phyloP scores from a whole-genome alignment of 495 filamentous ascomycete species.

The Lepraria neglecta region DNA sequence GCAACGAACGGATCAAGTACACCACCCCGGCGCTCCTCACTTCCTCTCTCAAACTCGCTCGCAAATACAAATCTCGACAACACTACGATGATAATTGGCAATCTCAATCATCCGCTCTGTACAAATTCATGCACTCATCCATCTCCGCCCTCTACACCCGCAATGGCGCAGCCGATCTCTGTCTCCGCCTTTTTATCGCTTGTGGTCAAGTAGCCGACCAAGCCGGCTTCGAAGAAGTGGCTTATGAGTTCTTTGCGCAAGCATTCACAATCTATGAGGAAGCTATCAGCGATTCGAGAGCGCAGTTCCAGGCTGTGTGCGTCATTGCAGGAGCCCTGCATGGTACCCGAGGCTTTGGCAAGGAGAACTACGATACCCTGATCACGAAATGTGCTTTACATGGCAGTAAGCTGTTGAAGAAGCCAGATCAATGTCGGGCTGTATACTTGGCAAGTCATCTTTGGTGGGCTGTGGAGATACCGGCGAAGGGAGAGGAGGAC shows the following conservation, averaged over 20 bases:
- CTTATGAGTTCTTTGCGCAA: slow-evolving; percentile 97
- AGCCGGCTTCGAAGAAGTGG: slow-evolving; percentile 86
- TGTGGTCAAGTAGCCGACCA: slow-evolving; percentile 92
- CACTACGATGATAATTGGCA: slow-evolving; percentile 95
- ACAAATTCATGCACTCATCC: slow-evolving; percentile 87
- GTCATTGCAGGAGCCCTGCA: slow-evolving; percentile 87
- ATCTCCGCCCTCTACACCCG: slow-evolving; percentile 85
- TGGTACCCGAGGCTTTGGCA: slow-evolving; percentile 76
- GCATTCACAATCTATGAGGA: slow-evolving; percentile 98
- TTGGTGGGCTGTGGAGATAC: slow-evolving; percentile 94
- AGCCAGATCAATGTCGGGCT: slow-evolving; percentile 94
- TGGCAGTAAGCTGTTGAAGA: slow-evolving; percentile 94
- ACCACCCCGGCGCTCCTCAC: slow-evolving; percentile 91
- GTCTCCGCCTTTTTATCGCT: slow-evolving; percentile 79
- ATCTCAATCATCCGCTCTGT: slow-evolving; percentile 77
- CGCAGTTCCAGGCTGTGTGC: slow-evolving; percentile 96
- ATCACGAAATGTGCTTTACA: slow-evolving; percentile 97
- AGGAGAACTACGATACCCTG: slow-evolving; percentile 96
- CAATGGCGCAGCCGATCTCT: slow-evolving; percentile 75
- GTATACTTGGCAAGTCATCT: slow-evolving; percentile 94
- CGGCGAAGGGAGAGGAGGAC: slow-evolving; percentile 74
- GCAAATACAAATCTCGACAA: slow-evolving; percentile 82
- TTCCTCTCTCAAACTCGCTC: slow-evolving; percentile 80
- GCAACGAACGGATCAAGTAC: slow-evolving; percentile 90
- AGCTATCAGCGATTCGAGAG: slow-evolving; percentile 85